Evolutionary conservation across 1,139 yeast genomes (phyloP), one percentile per base, ranked within the genome.

Genomic region (Hanseniaspora gamundiae): DNA sequence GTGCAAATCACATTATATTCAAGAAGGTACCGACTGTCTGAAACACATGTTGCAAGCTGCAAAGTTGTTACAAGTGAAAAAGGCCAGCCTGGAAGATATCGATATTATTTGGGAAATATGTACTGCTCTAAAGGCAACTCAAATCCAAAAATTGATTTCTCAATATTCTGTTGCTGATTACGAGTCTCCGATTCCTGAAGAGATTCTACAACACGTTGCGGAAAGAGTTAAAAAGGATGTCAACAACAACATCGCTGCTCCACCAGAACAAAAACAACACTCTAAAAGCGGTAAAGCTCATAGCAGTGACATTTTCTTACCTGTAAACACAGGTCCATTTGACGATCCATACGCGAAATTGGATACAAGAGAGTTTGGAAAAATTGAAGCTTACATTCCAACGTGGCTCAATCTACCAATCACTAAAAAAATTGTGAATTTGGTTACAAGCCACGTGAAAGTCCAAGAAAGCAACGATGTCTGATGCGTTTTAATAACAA

Each of bases 371-470:
- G 88, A 86, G 45, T 80, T 91, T 63, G 78, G 85, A 46, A 76
- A 87, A 59, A 88, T 93, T 42, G 97, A 91, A 65, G 94, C 96
- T 2, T 91, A 88, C 58, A 94, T 93, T 49, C 99, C 99, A 36
- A 93, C 94, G 2, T 84, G 94, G 86, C 70, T 88, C 65, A 85
- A 82, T 52, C 76, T 87, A 52, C 97, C 97, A 39, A 80, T 77
- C 35, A 80, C 93, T 41, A 82, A 94, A 68, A 74, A 93, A 62
- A 78, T 91, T 44, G 86, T 88, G 38, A 96, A 87, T 60, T 71
- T 91, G 55, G 94, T 91, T 30, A 91, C 96, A 9, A 79, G 77
- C 64, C 81, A 80, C 58, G 93, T 88, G 14, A 58, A 65, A 40
- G 68, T 66, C 8, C 65, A 61, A 49, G 64, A 57, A 42, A 44